Conservation (phyloP, 768 basidiomycete species). For the Chalciporus piperatus region DNA sequence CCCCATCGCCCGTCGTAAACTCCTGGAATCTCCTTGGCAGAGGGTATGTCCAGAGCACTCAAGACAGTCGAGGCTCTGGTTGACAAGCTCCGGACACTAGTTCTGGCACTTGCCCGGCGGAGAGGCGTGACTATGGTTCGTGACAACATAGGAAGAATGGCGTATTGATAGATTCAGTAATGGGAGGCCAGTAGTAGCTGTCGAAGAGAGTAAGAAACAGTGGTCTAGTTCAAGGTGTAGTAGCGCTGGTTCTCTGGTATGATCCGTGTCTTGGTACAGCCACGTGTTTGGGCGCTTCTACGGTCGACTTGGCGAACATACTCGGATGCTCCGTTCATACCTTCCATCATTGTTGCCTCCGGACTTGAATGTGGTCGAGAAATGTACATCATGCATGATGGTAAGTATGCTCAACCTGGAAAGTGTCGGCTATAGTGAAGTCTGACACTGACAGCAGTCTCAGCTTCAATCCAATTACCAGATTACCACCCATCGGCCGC, state of each 20-base stretch:
- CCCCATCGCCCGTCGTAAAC: conserved; percentile 85
- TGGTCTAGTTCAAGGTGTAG: background rate
- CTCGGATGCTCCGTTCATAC: background rate
- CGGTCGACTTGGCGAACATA: background rate
- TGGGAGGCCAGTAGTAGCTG: background rate
- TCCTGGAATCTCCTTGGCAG: conserved; percentile 57
- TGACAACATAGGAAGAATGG: conserved; percentile 17
- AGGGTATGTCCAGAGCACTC: conserved; percentile 57
- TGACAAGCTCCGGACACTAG: conserved; percentile 49
- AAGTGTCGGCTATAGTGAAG: background rate
- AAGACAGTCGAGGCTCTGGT: conserved; percentile 69
- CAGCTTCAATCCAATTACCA: background rate
- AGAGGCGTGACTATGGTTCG: conserved; percentile 17
- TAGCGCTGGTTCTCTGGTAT: background rate
- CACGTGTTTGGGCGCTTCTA: conserved; percentile 8
- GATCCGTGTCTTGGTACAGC: conserved; percentile 17
- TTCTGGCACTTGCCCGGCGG: conserved; percentile 17
- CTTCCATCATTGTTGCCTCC: background rate
- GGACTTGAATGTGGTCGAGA: background rate
- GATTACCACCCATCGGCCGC: conserved; percentile 5
- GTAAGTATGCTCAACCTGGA: background rate
- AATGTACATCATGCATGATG: background rate
- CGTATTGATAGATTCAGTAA: background rate
- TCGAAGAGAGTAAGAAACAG: background rate
- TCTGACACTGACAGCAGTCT: background rate